These are phyloP conservation scores for Arthromyces matolae DNA, from an alignment of 768 basidiomycete species.

Conservation along the genomic window DNA sequence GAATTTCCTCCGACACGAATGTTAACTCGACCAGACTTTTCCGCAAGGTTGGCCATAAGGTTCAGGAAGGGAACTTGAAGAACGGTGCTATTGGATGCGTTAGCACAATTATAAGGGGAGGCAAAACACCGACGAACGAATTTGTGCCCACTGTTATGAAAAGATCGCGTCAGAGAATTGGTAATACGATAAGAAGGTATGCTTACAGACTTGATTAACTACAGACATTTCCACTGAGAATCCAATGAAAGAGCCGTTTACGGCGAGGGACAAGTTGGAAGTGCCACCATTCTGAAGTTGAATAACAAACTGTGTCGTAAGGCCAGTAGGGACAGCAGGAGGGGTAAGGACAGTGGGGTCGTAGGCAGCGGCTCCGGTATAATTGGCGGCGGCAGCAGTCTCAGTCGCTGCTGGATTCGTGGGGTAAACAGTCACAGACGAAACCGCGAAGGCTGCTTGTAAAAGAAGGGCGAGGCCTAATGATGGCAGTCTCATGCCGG, in stretches of 20 bases:
- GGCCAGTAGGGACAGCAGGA: slow-evolving; percentile 47
- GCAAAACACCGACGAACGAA: slow-evolving; percentile 1
- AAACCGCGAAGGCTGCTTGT: slow-evolving; percentile 8
- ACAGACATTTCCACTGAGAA: slow-evolving; percentile 66
- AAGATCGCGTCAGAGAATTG: background rate
- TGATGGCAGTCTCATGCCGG: slow-evolving; percentile 2
- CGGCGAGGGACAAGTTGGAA: slow-evolving; percentile 7
- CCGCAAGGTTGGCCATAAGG: slow-evolving; percentile 66
- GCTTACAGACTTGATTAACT: slow-evolving; percentile 47
- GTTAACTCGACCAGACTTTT: slow-evolving; percentile 57
- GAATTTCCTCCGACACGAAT: slow-evolving; percentile 81
- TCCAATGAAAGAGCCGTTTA: slow-evolving; percentile 43
- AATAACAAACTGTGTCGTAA: slow-evolving; percentile 42
- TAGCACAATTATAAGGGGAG: background rate
- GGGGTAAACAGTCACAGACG: slow-evolving; percentile 33
- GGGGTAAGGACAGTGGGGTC: slow-evolving; percentile 47
- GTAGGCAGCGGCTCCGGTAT: slow-evolving; percentile 51
- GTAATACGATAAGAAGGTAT: slow-evolving; percentile 20
- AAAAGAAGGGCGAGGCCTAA: slow-evolving; percentile 8
- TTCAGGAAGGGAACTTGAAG: slow-evolving; percentile 69
- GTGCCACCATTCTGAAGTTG: slow-evolving; percentile 27
- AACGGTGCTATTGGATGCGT: slow-evolving; percentile 30
- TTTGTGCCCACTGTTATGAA: slow-evolving; percentile 8
- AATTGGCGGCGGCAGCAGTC: slow-evolving; percentile 29
- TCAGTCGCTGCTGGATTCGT: slow-evolving; percentile 24